Base-by-base conservation (phyloP, 2,329 filamentous ascomycete species). In the Colletotrichum sp. region DNA sequence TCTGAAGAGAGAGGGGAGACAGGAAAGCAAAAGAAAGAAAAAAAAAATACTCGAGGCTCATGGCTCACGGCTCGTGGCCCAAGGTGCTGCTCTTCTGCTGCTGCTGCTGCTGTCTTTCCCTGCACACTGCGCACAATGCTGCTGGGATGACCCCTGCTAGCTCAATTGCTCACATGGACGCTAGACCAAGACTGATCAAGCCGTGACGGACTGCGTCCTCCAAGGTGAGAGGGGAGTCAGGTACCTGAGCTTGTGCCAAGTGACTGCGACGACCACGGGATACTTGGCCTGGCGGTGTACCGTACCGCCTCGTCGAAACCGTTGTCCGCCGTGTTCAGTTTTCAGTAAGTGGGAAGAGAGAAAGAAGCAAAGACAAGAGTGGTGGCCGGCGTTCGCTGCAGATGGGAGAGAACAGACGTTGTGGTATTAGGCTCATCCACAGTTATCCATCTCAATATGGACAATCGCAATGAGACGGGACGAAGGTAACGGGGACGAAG, bases 121-220 rank as follows among this genome's bases (percentile, higher is more conserved):
- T 71, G 69, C n/a, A 71, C 69, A 19, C 59, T 57, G 22, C 59
- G 39, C 59, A 65, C 9, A 64, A 29, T n/a, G 5, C 44, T 25
- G 79, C 80, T 75, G 77, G 81, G 81, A 79, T 78, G 5, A 74
- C 72, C 82, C 81, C 72, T 80, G 81, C 80, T 79, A 79, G 78
- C 59, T 75, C 77, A 61, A 75, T 59, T 67, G 61, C 78, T 77
- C 73, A 79, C 77, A 80, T 72, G 69, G 72, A 77, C 72, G 66
- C 75, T 77, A 77, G 63, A 15, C 75, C 65, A 8, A 49, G 19
- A 69, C 44, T 64, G 59, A 64, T 27, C 44, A 73, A 73, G 69
- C 22, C 62, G 69, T 57, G 73, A 69, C 70, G 70, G 57, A 27
- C 69, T 73, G 64, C 70, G 72, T 73, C 69, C 52, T 63, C 44